phyloP scores from a whole-genome alignment of 352 stramenopile genomes.

The Phytophthora chlamydospora region DNA sequence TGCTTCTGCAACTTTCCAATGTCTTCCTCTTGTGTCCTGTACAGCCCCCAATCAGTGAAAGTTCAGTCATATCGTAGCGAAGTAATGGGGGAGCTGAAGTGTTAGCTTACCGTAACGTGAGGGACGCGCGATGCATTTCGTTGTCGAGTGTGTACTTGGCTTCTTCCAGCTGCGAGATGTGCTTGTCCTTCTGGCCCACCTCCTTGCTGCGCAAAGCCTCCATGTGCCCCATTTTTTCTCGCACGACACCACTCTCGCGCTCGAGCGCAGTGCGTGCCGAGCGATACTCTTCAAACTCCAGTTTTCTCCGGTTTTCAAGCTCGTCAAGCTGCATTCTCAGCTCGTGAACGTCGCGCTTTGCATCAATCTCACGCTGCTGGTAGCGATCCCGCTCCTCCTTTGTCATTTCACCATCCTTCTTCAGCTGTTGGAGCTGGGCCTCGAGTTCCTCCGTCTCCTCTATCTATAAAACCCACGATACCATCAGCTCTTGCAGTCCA shows the following conservation, averaged over 20 bases:
- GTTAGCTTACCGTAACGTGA: conserved; percentile 45
- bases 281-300: conserved; percentile 81
- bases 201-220: conserved; percentile 52
- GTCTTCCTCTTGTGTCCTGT: conserved; percentile 60
- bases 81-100: background rate
- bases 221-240: conserved; percentile 58
- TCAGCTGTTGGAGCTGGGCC: conserved; percentile 46
- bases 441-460: conserved; percentile 64
- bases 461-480: conserved; percentile 26
- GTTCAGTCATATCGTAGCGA: background rate
- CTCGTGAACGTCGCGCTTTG: conserved; percentile 61
- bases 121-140: conserved; percentile 49
- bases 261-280: conserved; percentile 51
- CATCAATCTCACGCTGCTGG: conserved; percentile 66
- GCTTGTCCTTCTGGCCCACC: conserved; percentile 59
- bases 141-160: conserved; percentile 66
- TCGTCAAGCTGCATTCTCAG: conserved; percentile 73
- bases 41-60: conserved; percentile 1
- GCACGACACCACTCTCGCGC: conserved; percentile 53
- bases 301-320: conserved; percentile 59
- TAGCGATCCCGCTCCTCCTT: conserved; percentile 71
- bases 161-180: conserved; percentile 65
- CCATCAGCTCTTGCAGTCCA: background rate
- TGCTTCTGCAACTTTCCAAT: conserved; percentile 59
- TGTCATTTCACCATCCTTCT: conserved; percentile 47